A percentile compares a stretch with the other conserved stretches of the same genome.
Conservation (phyloP, 2,329 filamentous ascomycete genomes). For the Pestalotiopsis sp. region DNA sequence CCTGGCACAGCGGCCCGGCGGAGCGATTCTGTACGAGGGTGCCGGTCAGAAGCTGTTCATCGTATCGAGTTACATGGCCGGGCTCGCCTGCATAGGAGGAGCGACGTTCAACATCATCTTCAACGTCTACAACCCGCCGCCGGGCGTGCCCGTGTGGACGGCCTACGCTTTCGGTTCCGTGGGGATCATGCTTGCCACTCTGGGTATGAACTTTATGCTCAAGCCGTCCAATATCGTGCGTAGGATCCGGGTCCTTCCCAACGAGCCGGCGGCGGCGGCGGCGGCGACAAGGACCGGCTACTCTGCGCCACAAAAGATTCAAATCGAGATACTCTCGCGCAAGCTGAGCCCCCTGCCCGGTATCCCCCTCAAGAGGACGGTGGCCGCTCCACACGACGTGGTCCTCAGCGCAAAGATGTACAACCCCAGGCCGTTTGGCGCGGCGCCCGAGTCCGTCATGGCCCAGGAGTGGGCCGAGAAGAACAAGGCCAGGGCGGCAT, state of each 20-base stretch:
- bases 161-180: constrained; percentile 58
- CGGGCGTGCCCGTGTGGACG: constrained; percentile 58
- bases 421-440: constrained; percentile 18
- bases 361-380: constrained; percentile 44
- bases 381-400: constrained; percentile 39
- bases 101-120: constrained; percentile 52
- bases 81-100: constrained; percentile 54
- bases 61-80: constrained; percentile 59
- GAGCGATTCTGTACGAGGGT: constrained; percentile 65
- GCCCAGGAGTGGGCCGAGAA: constrained; percentile 40
- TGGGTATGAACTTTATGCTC: constrained; percentile 62
- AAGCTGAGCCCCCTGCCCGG: constrained; percentile 48
- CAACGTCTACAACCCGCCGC: constrained; percentile 50
- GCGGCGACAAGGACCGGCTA: constrained; percentile 15
- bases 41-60: constrained; percentile 67
- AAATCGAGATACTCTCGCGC: constrained; percentile 56
- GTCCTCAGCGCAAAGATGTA: constrained; percentile 39
- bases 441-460: constrained; percentile 29
- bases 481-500: constrained; percentile 43
- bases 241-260: constrained; percentile 57
- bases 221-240: constrained; percentile 61
- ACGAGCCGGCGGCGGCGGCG: constrained; percentile 17
- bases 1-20: constrained; percentile 56
- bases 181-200: constrained; percentile 59
- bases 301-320: constrained; percentile 35